These are phyloP conservation scores for Pythium angustatum DNA, from an alignment of 352 stramenopile genomes.

Conservation along the genomic window DNA sequence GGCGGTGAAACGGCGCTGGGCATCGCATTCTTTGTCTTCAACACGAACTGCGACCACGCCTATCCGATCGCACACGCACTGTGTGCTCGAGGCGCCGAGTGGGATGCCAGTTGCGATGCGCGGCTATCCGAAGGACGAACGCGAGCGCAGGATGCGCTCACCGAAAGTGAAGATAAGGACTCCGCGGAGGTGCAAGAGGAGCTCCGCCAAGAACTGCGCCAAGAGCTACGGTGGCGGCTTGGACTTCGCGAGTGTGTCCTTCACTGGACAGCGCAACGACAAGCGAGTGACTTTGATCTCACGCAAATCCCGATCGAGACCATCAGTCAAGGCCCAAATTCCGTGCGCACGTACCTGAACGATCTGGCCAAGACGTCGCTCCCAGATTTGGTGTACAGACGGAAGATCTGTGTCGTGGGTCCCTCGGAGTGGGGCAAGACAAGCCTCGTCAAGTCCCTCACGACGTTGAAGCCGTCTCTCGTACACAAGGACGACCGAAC, in stretches of 20 bases:
- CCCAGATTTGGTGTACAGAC: constrained; percentile 23
- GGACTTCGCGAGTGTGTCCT: constrained; percentile 18
- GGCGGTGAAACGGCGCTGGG: constrained; percentile 18
- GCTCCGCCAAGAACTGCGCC: constrained; percentile 4
- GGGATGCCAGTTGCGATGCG: constrained; percentile 24
- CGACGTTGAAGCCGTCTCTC: constrained; percentile 16
- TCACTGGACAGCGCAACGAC: constrained; percentile 8
- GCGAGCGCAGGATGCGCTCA: constrained; percentile 5
- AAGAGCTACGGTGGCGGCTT: constrained; percentile 19
- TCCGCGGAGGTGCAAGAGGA: constrained; percentile 9
- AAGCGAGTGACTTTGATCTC: constrained; percentile 12
- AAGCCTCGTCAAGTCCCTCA: constrained; percentile 39
- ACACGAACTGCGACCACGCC: constrained; percentile 18
- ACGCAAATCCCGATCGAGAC: constrained; percentile 22
- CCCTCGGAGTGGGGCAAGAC: constrained; percentile 38
- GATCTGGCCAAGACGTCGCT: constrained; percentile 9
- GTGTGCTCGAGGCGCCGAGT: constrained; percentile 14
- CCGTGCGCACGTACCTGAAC: constrained; percentile 25
- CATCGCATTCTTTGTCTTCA: constrained; percentile 23
- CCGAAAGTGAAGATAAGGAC: constrained; percentile 4
- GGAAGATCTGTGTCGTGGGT: constrained; percentile 38
- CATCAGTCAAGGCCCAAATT: constrained; percentile 18
- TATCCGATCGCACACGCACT: constrained; percentile 14
- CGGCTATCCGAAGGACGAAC: constrained; percentile 6
- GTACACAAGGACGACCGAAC: constrained; percentile 31